Conservation (phyloP, 495 filamentous ascomycete genomes). For the Aspergillus incahuasiensis region DNA sequence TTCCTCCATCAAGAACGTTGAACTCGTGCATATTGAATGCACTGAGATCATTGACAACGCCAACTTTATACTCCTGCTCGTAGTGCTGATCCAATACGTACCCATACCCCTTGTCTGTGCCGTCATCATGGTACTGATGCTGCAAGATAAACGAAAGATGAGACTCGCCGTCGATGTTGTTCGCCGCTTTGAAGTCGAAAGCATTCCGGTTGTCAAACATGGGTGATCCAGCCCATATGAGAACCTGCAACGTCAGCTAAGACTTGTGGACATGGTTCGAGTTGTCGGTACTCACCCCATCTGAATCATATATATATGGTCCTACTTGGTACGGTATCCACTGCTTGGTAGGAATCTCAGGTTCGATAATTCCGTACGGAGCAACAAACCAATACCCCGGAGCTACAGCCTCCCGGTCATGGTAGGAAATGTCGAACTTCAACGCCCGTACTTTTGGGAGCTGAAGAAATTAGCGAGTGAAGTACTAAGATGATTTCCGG, state of each 20-base stretch:
- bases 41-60: slow-evolving; percentile 34
- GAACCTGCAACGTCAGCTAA: slow-evolving; percentile 20
- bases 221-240: slow-evolving; percentile 39
- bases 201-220: slow-evolving; percentile 33
- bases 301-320: slow-evolving; percentile 41
- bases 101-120: slow-evolving; percentile 28
- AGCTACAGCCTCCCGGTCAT: slow-evolving; percentile 18
- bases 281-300: slow-evolving; percentile 23
- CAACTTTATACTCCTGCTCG: slow-evolving; percentile 31
- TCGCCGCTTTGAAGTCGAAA: slow-evolving; percentile 38
- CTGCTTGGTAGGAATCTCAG: slow-evolving; percentile 22
- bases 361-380: slow-evolving; percentile 35
- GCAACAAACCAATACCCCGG: slow-evolving; percentile 44
- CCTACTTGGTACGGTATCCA: slow-evolving; percentile 41
- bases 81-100: slow-evolving; percentile 34
- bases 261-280: not conserved
- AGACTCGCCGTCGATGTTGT: slow-evolving; percentile 32
- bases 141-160: slow-evolving; percentile 48
- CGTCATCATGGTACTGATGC: slow-evolving; percentile 30
- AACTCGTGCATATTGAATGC: slow-evolving; percentile 51
- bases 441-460: slow-evolving; percentile 24
- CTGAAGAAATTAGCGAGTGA: slow-evolving; percentile 15
- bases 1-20: slow-evolving; percentile 38
- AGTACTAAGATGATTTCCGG: not conserved
- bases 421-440: slow-evolving; percentile 22